Percentiles rank a stretch among this genome's conserved stretches.
Conservation (phyloP, 805 yeast species). For the Metschnikowia bowlesiae region DNA sequence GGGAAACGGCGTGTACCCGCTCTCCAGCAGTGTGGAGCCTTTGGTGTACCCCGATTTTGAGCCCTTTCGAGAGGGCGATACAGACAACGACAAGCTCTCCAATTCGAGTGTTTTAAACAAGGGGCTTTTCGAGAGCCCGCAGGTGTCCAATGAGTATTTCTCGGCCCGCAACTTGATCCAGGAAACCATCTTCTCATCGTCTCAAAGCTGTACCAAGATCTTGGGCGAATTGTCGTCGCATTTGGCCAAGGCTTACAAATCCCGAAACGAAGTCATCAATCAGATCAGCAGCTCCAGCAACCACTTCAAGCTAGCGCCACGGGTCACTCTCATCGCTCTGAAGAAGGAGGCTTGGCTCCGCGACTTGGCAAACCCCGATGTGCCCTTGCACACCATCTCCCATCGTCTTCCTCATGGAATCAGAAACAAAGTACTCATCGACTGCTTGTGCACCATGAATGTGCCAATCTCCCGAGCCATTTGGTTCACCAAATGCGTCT, state of each 20-base stretch:
- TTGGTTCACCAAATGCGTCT: conserved; percentile 88
- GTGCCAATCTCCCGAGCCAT: conserved; percentile 80
- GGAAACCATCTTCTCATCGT: conserved; percentile 36
- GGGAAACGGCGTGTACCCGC: conserved; percentile 29
- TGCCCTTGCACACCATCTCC: conserved; percentile 65
- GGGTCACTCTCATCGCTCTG: conserved; percentile 86
- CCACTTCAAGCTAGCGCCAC: conserved; percentile 71
- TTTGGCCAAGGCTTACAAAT: conserved; percentile 33
- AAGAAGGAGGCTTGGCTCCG: conserved; percentile 81
- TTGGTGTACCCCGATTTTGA: conserved; percentile 61
- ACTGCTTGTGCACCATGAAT: conserved; percentile 59
- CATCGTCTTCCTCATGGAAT: conserved; percentile 89
- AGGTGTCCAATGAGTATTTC: conserved; percentile 61
- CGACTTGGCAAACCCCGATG: conserved; percentile 64
- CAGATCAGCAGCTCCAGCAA: conserved; percentile 32
- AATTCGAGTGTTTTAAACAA: conserved; percentile 52
- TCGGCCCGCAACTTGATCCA: conserved; percentile 62
- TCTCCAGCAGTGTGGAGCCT: conserved; percentile 20
- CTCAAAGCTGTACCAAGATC: conserved; percentile 32
- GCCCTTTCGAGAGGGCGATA: conserved; percentile 50
- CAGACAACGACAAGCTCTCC: conserved; percentile 44
- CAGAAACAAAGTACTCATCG: conserved; percentile 65
- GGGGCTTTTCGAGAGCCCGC: conserved; percentile 65
- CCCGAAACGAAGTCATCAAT: conserved; percentile 38
- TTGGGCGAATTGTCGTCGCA: conserved; percentile 36